Percentiles rank a stretch among this genome's conserved stretches.
phyloP scores from a whole-genome alignment of 768 basidiomycete genomes.

The Lactifluus rugatus region DNA sequence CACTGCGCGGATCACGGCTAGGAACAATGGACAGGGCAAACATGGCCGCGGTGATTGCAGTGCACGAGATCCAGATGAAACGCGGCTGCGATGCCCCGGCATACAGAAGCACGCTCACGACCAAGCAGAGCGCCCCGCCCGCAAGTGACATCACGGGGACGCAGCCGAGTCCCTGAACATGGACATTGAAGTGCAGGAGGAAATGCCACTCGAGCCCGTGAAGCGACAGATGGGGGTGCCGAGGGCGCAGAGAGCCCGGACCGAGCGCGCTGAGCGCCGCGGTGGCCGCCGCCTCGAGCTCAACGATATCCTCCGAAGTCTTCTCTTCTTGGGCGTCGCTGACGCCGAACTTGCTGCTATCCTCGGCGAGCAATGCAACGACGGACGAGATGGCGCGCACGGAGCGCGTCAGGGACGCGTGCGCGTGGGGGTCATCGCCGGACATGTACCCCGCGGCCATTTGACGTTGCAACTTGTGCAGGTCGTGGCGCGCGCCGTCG shows the following conservation, averaged over 20 bases:
- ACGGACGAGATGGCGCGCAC: conserved; percentile 1
- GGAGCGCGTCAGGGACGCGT: not conserved
- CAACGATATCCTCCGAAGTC: not conserved
- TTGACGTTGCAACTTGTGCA: not conserved
- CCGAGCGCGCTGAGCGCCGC: not conserved
- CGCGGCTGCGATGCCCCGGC: conserved; percentile 5
- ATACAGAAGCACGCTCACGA: conserved; percentile 7
- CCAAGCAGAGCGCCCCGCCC: conserved; percentile 9
- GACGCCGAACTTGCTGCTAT: not conserved
- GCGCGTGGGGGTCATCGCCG: not conserved
- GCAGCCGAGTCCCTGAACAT: conserved; percentile 6
- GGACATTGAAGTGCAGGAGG: not conserved
- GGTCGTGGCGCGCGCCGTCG: conserved; percentile 8
- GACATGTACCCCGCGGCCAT: not conserved
- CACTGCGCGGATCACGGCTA: not conserved
- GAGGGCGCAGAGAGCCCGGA: not conserved
- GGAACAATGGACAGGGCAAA: not conserved
- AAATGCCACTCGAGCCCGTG: not conserved
- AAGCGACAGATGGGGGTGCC: not conserved
- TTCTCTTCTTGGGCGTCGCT: too few species aligned
- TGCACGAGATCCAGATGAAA: conserved; percentile 9
- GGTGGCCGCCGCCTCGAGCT: not conserved
- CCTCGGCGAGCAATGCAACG: conserved; percentile 5
- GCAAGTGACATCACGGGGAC: conserved; percentile 1
- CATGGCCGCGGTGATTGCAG: not conserved